Evolutionary conservation across 78 protist species (phyloP).

Genomic region (Creolimax fragrantissima): DNA sequence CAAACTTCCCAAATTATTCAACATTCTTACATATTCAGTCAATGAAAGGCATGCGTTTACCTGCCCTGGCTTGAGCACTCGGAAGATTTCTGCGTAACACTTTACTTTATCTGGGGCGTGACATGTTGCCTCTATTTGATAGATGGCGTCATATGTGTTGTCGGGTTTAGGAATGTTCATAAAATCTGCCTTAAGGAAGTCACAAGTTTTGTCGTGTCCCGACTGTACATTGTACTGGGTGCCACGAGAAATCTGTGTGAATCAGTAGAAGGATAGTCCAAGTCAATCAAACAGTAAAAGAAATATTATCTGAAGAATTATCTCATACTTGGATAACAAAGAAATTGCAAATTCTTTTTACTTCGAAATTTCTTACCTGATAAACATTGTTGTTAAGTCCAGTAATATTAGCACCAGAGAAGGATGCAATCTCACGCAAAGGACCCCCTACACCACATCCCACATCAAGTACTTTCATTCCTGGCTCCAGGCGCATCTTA

Average conservation of each 20-base stretch:
- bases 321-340: too few relatives aligned
- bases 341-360: too few relatives aligned
- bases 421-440: conserved; percentile 60
- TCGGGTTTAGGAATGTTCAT: conserved; percentile 57
- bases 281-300: too few relatives aligned
- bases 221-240: not conserved
- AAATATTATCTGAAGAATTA: too few relatives aligned
- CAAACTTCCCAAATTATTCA: too few relatives aligned
- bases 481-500: conserved; percentile 49
- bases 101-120: conserved; percentile 70
- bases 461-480: conserved; percentile 63
- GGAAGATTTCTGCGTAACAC: conserved; percentile 58
- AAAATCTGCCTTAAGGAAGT: conserved; percentile 65
- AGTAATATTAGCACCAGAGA: conserved; percentile 67
- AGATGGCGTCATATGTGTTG: conserved; percentile 66
- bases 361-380: conserved; percentile 66
- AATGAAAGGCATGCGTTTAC: too few relatives aligned
- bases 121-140: conserved; percentile 82
- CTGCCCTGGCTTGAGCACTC: conserved; percentile 65
- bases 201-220: conserved; percentile 38
- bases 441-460: conserved; percentile 97
- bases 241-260: not conserved
- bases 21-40: too few relatives aligned
- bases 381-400: conserved; percentile 79
- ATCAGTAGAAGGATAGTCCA: not conserved